Base-by-base conservation (phyloP, 202 grass and related monocot species). In the Zoysia matrella region DNA sequence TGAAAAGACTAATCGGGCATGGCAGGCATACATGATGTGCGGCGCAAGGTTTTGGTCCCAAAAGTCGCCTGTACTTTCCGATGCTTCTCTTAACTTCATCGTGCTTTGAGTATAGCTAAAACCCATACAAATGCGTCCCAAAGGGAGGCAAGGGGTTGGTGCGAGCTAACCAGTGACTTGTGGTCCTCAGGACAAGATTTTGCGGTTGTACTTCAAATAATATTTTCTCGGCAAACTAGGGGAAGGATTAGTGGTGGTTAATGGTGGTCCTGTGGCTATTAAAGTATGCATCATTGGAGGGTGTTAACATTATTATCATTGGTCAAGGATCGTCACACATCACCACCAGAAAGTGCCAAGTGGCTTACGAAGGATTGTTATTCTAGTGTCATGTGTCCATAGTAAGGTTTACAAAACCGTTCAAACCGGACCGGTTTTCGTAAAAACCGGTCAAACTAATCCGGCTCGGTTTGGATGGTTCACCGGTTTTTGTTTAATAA, bases 241-340 rank as follows among this genome's bases (percentile, higher is more conserved):
- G 55, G 52, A 48, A 65, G 15, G 12, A 65, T 71, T 69, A 75
- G 47, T 41, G 53, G 55, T 36, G 30, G 30, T 36, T 36, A 36
- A 36, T 64, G 78, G 65, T 71, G 84, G 52, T 73, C 84, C 64
- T 86, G 12, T 76, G 47, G 55, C 56, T 82, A 55, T 72, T 56
- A 67, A 68, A 60, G 2, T 71, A 77, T 45, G 42, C 58, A 57
- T 66, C 79, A 57, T 87, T 82, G 79, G 73, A 66, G 49, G 79
- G 40, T 82, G 79, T 87, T 87, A 82, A 77, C 65, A 77, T 87
- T 87, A 77, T 87, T 87, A 82, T 87, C 79, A 77, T 47, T 76
- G 58, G 79, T 72, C 73, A 72, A 87, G 79, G 75, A 79, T 79
- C 43, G 18, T 61, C 83, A 72, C 83, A 73, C 49, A 55, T 72